Evolutionary conservation across 2,329 filamentous ascomycete species (phyloP).

Genomic region (Penicillium sp.): DNA sequence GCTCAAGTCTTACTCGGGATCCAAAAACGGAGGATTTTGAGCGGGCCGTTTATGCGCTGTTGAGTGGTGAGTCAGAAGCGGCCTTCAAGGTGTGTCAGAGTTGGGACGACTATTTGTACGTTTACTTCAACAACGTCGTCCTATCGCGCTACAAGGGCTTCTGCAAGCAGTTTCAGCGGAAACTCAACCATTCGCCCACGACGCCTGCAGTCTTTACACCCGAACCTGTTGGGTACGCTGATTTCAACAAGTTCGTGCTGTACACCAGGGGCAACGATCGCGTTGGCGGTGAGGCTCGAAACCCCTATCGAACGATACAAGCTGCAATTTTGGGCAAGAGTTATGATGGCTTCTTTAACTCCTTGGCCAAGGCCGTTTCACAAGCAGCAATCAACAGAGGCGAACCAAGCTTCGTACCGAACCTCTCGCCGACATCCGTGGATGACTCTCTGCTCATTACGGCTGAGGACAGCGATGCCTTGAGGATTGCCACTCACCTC

Average conservation of each 20-base stretch:
- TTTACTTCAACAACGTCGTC: slow-evolving; percentile 84
- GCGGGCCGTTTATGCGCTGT: slow-evolving; percentile 83
- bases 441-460: slow-evolving; percentile 53
- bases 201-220: slow-evolving; percentile 60
- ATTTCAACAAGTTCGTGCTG: slow-evolving; percentile 45
- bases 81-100: slow-evolving; percentile 76
- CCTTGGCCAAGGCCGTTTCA: slow-evolving; percentile 47
- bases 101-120: slow-evolving; percentile 88
- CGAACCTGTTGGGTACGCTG: slow-evolving; percentile 55
- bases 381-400: slow-evolving; percentile 37
- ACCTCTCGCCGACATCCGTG: slow-evolving; percentile 55
- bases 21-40: slow-evolving; percentile 77
- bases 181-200: slow-evolving; percentile 58
- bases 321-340: slow-evolving; percentile 48
- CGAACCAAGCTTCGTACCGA: slow-evolving; percentile 39
- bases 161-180: slow-evolving; percentile 50
- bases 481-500: slow-evolving; percentile 72
- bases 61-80: slow-evolving; percentile 82
- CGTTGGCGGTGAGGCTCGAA: slow-evolving; percentile 45
- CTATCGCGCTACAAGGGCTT: slow-evolving; percentile 80
- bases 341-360: slow-evolving; percentile 48
- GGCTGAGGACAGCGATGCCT: slow-evolving; percentile 59
- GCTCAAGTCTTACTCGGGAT: slow-evolving; percentile 58
- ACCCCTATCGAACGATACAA: slow-evolving; percentile 52
- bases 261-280: slow-evolving; percentile 41